Conservation (phyloP, 805 yeast species). For the Ogataea nitratoaversa region DNA sequence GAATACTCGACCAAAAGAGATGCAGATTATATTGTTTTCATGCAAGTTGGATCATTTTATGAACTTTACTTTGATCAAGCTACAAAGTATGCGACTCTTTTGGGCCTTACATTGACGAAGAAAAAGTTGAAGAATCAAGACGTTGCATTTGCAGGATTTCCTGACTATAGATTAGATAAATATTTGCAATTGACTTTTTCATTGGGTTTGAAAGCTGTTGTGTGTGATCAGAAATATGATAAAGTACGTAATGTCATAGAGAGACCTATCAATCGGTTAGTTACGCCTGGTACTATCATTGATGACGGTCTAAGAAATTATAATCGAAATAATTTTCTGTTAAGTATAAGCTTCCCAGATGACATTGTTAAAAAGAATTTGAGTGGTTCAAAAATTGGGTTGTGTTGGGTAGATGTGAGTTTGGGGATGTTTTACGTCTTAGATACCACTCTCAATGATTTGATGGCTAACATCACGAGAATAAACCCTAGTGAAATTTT, state of each 20-base stretch:
- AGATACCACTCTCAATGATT: conserved; percentile 51
- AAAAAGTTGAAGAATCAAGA: conserved; percentile 41
- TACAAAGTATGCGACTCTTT: conserved; percentile 57
- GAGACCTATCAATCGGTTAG: conserved; percentile 71
- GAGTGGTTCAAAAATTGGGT: conserved; percentile 48
- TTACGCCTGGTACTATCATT: conserved; percentile 89
- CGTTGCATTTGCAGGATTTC: conserved; percentile 91
- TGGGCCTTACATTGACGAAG: conserved; percentile 69
- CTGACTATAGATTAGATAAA: conserved; percentile 62
- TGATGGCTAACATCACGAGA: conserved; percentile 70
- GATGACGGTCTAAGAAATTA: conserved; percentile 81
- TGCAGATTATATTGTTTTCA: conserved; percentile 48
- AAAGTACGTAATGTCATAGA: conserved; percentile 37
- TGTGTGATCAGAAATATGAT: conserved; percentile 62
- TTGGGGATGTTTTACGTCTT: conserved; percentile 77
- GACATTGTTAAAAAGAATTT: conserved; percentile 34
- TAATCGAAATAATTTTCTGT: conserved; percentile 64
- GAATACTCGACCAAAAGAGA: conserved; percentile 19
- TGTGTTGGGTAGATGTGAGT: conserved; percentile 87
- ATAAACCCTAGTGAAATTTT: conserved; percentile 80
- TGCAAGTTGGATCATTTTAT: conserved; percentile 85
- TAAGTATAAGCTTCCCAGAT: conserved; percentile 60
- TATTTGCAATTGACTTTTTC: conserved; percentile 73
- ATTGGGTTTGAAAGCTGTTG: conserved; percentile 66
- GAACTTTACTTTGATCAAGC: conserved; percentile 92